phyloP scores from a whole-genome alignment of 208 protist species.

The Trypanosoma theileri region DNA sequence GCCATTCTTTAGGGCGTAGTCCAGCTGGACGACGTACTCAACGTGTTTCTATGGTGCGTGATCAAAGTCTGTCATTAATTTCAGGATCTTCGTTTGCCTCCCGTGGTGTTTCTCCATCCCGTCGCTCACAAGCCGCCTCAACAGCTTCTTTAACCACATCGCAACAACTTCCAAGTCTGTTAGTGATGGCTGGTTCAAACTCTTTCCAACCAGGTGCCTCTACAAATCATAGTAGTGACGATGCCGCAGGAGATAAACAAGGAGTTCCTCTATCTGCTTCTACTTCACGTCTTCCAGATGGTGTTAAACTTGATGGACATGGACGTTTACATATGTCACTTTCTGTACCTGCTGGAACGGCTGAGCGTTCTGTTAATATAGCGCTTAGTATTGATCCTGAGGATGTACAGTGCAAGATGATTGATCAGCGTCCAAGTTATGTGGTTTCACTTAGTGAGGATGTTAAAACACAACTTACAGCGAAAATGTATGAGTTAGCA shows the following conservation, averaged over 20 bases:
- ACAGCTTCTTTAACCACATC: conserved; percentile 29
- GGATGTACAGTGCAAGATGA: conserved; percentile 72
- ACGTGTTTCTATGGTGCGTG: conserved; percentile 11
- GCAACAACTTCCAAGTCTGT: conserved; percentile 26
- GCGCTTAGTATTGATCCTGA: conserved; percentile 69
- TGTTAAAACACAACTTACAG: conserved; percentile 61
- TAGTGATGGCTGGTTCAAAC: conserved; percentile 9
- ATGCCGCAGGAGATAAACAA: conserved; percentile 4
- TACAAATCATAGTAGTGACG: conserved; percentile 23
- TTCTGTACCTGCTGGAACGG: conserved; percentile 49
- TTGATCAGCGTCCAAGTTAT: conserved; percentile 77
- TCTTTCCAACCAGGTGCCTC: neutral
- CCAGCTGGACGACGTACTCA: conserved; percentile 6
- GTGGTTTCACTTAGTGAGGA: conserved; percentile 77
- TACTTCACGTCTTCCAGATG: conserved; percentile 15
- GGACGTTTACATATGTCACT: conserved; percentile 77
- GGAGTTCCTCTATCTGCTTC: neutral
- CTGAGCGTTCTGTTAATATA: conserved; percentile 62
- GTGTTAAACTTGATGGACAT: conserved; percentile 42
- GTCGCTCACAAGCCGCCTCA: conserved; percentile 36
- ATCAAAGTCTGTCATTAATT: conserved; percentile 26
- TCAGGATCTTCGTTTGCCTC: conserved; percentile 33
- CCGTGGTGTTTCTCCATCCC: conserved; percentile 55
- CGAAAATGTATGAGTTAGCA: conserved; percentile 61
- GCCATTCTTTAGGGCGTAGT: conserved; percentile 11